Evolutionary conservation across 1,284 basidiomycete species (phyloP).

Genomic region (Trametes pubescens): DNA sequence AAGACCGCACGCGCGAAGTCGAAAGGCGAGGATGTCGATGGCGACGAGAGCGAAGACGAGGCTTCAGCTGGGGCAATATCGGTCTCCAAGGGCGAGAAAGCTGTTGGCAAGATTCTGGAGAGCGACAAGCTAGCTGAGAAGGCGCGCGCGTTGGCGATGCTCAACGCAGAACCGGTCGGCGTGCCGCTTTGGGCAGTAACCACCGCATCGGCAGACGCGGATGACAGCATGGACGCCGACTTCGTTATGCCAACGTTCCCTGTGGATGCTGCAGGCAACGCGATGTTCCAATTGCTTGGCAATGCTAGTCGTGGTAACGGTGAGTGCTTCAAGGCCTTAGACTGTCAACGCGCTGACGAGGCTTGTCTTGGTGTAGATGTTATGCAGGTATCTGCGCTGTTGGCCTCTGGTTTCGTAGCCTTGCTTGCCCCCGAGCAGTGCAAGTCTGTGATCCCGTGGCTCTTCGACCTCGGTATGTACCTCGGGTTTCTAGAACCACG

Average conservation of each 20-base stretch:
- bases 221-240: constrained; percentile 29
- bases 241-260: constrained; percentile 21
- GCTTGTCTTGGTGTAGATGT: constrained; percentile 45
- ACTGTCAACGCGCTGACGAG: not conserved
- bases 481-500: not conserved
- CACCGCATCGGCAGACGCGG: constrained; percentile 13
- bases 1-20: not conserved
- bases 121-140: constrained; percentile 45
- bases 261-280: constrained; percentile 18
- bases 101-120: constrained; percentile 51
- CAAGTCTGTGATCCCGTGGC: constrained; percentile 35
- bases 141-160: constrained; percentile 43
- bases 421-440: constrained; percentile 23
- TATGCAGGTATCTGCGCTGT: constrained; percentile 46
- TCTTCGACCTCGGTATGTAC: constrained; percentile 36
- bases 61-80: constrained; percentile 48
- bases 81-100: constrained; percentile 52
- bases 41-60: constrained; percentile 24
- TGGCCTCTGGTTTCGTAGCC: constrained; percentile 43
- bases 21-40: not conserved
- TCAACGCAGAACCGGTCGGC: constrained; percentile 51
- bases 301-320: constrained; percentile 46
- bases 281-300: constrained; percentile 42
- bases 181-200: constrained; percentile 34
- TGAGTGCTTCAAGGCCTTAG: constrained; percentile 37